phyloP scores from a whole-genome alignment of 75 land plant genomes.

The Ceratopteris richardii region DNA sequence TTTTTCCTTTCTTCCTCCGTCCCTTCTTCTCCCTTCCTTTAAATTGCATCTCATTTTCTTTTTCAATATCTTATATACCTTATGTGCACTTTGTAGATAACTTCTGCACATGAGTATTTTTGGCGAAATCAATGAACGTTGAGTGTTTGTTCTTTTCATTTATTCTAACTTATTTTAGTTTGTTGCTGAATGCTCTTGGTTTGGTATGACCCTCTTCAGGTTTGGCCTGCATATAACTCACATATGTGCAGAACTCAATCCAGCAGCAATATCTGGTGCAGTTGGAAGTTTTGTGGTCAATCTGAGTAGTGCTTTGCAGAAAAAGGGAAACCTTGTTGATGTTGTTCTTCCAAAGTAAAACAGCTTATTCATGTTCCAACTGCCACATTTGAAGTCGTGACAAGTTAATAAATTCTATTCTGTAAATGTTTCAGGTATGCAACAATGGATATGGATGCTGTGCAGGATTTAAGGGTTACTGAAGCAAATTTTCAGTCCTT shows the following conservation, averaged over 20 bases:
- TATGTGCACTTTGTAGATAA: no score
- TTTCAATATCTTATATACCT: no score
- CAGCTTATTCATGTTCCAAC: no score
- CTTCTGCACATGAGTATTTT: no score
- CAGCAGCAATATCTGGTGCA: conserved; percentile 39
- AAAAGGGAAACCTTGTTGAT: conserved; percentile 58
- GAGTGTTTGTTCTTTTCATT: no score
- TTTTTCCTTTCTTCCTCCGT: no score
- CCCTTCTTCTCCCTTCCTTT: no score
- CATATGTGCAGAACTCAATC: conserved; percentile 65
- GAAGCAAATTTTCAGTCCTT: conserved; percentile 44
- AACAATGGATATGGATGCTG: conserved; percentile 28
- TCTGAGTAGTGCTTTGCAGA: conserved; percentile 43
- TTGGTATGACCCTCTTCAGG: conserved; percentile 20
- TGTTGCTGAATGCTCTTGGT: no score
- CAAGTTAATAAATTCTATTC: not conserved
- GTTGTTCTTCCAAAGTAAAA: conserved; percentile 69
- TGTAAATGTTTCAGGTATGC: conserved; percentile 34
- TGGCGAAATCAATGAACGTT: no score
- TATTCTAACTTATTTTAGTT: no score
- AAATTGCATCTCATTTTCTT: no score
- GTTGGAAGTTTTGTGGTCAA: conserved; percentile 47
- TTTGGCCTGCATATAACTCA: conserved; percentile 50
- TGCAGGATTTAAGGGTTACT: conserved; percentile 44
- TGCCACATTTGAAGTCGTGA: not conserved